Percentiles rank a stretch among this genome's conserved stretches.
phyloP scores from a whole-genome alignment of 2,329 filamentous ascomycete genomes.

The Penicillium sp. region DNA sequence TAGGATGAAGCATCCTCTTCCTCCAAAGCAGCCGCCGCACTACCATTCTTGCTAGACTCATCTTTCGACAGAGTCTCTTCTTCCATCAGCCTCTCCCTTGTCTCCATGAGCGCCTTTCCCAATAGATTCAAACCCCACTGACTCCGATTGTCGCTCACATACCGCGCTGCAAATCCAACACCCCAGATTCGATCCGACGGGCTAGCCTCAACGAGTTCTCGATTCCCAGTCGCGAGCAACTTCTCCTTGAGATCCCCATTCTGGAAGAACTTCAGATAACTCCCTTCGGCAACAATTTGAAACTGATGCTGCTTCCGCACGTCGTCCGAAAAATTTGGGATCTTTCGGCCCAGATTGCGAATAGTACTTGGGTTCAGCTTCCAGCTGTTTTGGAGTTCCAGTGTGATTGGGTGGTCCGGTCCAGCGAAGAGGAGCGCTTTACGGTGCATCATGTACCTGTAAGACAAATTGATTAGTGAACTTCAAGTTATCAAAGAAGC shows the following conservation, averaged over 20 bases:
- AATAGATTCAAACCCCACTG: background rate
- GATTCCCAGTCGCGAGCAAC: background rate
- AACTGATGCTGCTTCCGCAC: background rate
- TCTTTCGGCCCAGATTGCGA: background rate
- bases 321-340: background rate
- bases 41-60: too few relatives aligned
- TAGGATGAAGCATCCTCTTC: too few relatives aligned
- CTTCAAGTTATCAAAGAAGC: too few relatives aligned
- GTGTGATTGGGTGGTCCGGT: background rate
- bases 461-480: background rate
- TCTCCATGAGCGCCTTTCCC: background rate
- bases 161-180: background rate
- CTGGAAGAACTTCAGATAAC: slow-evolving; percentile 2
- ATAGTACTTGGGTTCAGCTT: background rate
- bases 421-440: slow-evolving; percentile 3
- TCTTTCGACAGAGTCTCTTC: background rate
- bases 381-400: background rate
- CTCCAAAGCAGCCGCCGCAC: too few relatives aligned
- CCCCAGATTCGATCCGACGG: background rate
- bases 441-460: slow-evolving; percentile 2
- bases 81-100: background rate
- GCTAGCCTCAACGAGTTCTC: background rate
- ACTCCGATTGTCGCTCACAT: background rate
- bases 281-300: background rate
- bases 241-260: background rate